Evolutionary conservation across 495 filamentous ascomycete genomes (phyloP).

Genomic region (Daldinia vernicosa): DNA sequence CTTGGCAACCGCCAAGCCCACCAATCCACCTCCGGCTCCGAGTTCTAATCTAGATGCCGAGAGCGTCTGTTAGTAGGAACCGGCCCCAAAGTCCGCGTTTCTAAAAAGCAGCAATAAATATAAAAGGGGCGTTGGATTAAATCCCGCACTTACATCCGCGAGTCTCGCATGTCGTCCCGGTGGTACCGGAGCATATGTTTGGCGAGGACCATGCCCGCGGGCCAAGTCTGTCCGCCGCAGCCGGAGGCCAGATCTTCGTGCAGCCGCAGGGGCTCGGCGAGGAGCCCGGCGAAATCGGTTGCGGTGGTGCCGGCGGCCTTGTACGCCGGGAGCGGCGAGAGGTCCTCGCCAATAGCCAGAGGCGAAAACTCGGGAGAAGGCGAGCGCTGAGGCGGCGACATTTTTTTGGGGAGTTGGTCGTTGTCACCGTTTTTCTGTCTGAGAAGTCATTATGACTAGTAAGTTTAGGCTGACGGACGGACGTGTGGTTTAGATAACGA

Average conservation of each 20-base stretch:
- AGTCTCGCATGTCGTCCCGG: slow-evolving; percentile 63
- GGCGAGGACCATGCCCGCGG: slow-evolving; percentile 85
- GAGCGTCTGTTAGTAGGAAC: slow-evolving; percentile 18
- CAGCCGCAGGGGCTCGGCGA: slow-evolving; percentile 72
- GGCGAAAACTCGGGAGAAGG: slow-evolving; percentile 53
- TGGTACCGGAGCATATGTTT: slow-evolving; percentile 83
- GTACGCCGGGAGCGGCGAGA: slow-evolving; percentile 71
- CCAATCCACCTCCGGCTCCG: slow-evolving; percentile 90
- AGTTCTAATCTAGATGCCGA: slow-evolving; percentile 76
- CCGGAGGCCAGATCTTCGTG: slow-evolving; percentile 86
- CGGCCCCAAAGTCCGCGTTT: slow-evolving; percentile 16
- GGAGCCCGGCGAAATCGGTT: slow-evolving; percentile 77
- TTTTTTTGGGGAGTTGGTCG: slow-evolving; percentile 14
- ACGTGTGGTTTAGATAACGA: slow-evolving; percentile 6
- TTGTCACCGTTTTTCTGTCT: background rate
- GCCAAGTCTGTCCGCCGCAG: slow-evolving; percentile 94
- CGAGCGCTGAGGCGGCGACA: slow-evolving; percentile 26
- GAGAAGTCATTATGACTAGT: background rate
- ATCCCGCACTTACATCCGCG: slow-evolving; percentile 71
- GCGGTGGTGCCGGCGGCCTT: slow-evolving; percentile 70
- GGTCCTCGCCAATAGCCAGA: slow-evolving; percentile 67
- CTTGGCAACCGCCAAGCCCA: slow-evolving; percentile 74
- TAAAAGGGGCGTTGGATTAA: background rate
- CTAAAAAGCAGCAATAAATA: slow-evolving; percentile 42
- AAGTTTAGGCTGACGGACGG: background rate